phyloP scores from a whole-genome alignment of 2,329 filamentous ascomycete genomes.

The Chaetomium strumarium region DNA sequence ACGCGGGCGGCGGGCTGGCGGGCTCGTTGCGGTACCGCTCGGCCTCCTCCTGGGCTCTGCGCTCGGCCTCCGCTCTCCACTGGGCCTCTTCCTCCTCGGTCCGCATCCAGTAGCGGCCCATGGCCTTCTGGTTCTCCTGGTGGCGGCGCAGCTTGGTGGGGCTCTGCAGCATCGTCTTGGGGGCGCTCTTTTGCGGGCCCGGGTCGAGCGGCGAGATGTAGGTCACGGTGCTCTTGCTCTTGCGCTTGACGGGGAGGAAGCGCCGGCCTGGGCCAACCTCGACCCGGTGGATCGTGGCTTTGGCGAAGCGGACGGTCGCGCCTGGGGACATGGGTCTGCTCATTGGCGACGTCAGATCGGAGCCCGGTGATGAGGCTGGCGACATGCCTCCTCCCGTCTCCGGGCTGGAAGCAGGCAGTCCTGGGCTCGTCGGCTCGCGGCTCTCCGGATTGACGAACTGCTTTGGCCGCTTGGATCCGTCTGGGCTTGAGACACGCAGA shows the following conservation, averaged over 20 bases:
- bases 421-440: constrained; percentile 10
- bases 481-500: constrained; percentile 24
- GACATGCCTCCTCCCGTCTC: background rate
- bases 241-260: constrained; percentile 25
- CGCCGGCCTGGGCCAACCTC: constrained; percentile 24
- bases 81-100: constrained; percentile 26
- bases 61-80: constrained; percentile 22
- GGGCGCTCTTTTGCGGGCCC: constrained; percentile 15
- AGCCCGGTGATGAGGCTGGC: constrained; percentile 8
- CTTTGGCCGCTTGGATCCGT: constrained; percentile 13
- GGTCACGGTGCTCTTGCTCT: constrained; percentile 26
- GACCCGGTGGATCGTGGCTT: constrained; percentile 25
- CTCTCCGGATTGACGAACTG: constrained; percentile 15
- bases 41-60: constrained; percentile 23
- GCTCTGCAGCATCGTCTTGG: constrained; percentile 20
- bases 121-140: constrained; percentile 26
- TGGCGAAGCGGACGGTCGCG: constrained; percentile 25
- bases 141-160: constrained; percentile 24
- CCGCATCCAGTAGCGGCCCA: constrained; percentile 26
- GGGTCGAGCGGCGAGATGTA: constrained; percentile 25
- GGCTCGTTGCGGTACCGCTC: constrained; percentile 25
- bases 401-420: background rate
- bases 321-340: constrained; percentile 18
- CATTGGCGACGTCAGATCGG: constrained; percentile 17
- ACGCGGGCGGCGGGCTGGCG: constrained; percentile 9